Percentiles rank a stretch among this genome's conserved stretches.
Conservation (phyloP, 2,329 filamentous ascomycete genomes). For the Nothophaeocryptopus gaeumannii region DNA sequence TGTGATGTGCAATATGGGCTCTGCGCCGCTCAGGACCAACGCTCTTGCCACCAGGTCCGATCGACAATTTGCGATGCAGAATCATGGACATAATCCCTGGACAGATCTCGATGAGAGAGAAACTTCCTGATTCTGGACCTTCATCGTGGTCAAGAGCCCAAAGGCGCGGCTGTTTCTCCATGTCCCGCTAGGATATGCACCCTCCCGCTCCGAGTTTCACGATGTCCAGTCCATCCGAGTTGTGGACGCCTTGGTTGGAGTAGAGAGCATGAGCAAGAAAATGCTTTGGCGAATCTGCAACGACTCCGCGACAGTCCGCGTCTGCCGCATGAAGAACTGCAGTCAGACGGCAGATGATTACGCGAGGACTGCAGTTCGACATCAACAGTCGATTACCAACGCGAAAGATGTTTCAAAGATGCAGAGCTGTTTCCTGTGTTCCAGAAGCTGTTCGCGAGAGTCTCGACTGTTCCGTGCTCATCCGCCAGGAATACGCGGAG, state of each 20-base stretch:
- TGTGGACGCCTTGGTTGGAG: background rate
- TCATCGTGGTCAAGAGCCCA: background rate
- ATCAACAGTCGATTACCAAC: no score
- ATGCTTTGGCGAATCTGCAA: background rate
- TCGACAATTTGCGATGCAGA: slow-evolving; percentile 4
- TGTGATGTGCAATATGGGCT: background rate
- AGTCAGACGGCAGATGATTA: background rate
- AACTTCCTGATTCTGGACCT: slow-evolving; percentile 1
- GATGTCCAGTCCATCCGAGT: background rate
- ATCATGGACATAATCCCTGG: background rate
- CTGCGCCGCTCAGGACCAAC: background rate
- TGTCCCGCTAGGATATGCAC: background rate
- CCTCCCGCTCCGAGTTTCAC: background rate
- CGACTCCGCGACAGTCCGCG: background rate
- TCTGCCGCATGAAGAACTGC: background rate
- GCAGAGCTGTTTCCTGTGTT: no score
- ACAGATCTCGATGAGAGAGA: background rate
- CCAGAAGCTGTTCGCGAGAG: no score
- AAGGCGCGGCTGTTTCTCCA: background rate
- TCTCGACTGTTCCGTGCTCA: no score
- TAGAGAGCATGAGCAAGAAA: background rate
- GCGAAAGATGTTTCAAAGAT: no score
- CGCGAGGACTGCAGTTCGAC: background rate
- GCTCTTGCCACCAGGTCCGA: background rate
- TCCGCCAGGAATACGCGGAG: no score